Conservation (phyloP, 768 basidiomycete genomes). For the Paxillus involutus region DNA sequence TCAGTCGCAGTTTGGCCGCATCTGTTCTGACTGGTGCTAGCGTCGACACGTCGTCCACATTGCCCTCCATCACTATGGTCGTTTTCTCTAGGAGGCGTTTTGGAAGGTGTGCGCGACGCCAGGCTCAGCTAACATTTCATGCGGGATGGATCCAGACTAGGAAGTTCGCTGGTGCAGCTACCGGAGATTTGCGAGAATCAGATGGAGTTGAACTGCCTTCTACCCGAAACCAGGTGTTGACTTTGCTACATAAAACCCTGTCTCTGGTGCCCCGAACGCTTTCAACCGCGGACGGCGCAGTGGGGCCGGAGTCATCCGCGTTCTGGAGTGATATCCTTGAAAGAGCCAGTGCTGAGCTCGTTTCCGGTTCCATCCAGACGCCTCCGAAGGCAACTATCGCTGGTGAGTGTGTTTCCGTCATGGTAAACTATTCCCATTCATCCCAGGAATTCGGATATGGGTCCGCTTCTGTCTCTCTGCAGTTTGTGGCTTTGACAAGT, state of each 20-base stretch:
- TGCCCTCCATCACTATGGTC: neutral
- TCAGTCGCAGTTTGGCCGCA: constrained; percentile 10
- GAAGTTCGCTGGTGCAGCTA: neutral
- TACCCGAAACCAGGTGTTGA: constrained; percentile 35
- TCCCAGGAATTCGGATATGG: neutral
- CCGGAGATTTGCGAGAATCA: neutral
- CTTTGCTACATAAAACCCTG: constrained; percentile 49
- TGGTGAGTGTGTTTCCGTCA: constrained; percentile 37
- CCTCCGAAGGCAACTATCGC: constrained; percentile 44
- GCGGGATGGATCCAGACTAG: neutral
- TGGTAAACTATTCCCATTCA: constrained; percentile 1
- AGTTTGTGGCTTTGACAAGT: constrained; percentile 63
- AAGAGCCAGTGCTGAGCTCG: constrained; percentile 30
- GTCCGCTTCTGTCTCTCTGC: neutral
- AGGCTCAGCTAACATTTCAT: neutral
- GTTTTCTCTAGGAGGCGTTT: neutral
- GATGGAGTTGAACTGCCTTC: neutral
- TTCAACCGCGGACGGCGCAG: constrained; percentile 17
- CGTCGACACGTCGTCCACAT: neutral
- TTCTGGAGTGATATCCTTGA: constrained; percentile 49
- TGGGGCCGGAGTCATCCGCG: constrained; percentile 31
- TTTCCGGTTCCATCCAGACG: constrained; percentile 31
- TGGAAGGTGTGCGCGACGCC: neutral
- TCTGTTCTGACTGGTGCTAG: constrained; percentile 2
- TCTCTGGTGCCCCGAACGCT: constrained; percentile 47